Percentiles rank a stretch among this genome's conserved stretches.
Evolutionary conservation across 2,329 filamentous ascomycete genomes (phyloP).

Genomic region (Aspergillus fijiensis): DNA sequence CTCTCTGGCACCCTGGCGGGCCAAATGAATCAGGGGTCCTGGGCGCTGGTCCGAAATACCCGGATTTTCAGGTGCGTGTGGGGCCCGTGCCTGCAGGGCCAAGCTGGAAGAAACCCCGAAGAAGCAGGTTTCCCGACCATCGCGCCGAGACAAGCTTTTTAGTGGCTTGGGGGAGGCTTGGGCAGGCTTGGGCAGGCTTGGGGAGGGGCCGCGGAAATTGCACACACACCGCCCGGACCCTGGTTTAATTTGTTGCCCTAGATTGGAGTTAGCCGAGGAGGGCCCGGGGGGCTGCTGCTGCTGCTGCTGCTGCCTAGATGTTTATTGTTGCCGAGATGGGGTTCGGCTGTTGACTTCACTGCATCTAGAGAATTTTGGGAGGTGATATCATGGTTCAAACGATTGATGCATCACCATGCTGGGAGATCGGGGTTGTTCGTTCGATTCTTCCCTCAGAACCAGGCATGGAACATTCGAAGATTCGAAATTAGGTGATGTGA

Average conservation of each 20-base stretch:
- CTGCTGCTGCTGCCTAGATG: not conserved
- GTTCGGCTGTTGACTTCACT: too few species aligned
- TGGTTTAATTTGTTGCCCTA: not conserved
- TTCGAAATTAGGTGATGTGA: not conserved
- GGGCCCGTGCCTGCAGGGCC: not conserved
- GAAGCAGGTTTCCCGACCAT: not conserved
- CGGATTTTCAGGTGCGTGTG: not conserved
- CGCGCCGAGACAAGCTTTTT: not conserved
- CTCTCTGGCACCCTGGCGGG: too few species aligned
- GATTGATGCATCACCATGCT: too few species aligned
- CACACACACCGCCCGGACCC: not conserved
- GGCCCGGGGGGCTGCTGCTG: too few species aligned
- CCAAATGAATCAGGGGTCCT: not conserved
- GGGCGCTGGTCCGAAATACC: not conserved
- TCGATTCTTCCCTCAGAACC: not conserved
- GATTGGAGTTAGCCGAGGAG: not conserved
- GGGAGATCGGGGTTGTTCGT: not conserved
- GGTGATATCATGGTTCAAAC: too few species aligned
- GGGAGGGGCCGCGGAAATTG: not conserved
- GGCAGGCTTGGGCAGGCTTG: too few species aligned
- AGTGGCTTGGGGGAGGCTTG: not conserved
- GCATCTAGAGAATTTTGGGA: too few species aligned
- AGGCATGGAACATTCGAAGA: not conserved
- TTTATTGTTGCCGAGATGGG: not conserved
- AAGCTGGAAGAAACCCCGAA: not conserved